phyloP scores from a whole-genome alignment of 1,284 basidiomycete species.

The Leccinum fallax region DNA sequence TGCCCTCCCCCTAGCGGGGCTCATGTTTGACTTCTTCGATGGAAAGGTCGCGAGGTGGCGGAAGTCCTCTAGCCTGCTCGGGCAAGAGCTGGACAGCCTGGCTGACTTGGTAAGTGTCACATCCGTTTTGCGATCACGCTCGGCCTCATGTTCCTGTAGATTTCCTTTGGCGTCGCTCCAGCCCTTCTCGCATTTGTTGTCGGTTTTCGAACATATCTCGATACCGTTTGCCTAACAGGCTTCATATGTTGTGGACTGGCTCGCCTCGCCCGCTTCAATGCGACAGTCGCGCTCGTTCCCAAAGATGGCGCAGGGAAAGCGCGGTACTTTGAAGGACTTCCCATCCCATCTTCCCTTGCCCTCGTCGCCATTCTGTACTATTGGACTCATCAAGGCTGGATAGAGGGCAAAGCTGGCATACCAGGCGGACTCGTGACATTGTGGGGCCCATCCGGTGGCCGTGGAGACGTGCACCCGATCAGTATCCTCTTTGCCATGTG shows the following conservation, averaged over 20 bases:
- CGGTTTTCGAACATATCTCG: conserved; percentile 88
- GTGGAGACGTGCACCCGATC: conserved; percentile 80
- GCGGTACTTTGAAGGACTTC: conserved; percentile 96
- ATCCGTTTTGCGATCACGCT: not conserved
- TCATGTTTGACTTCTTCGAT: conserved; percentile 97
- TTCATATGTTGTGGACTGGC: conserved; percentile 98
- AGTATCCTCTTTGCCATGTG: conserved; percentile 76
- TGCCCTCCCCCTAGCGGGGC: conserved; percentile 88
- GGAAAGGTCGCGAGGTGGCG: conserved; percentile 98
- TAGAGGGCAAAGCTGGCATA: conserved; percentile 73
- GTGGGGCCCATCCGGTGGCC: conserved; percentile 72
- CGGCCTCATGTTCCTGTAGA: conserved; percentile 47
- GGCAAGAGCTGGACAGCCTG: conserved; percentile 96
- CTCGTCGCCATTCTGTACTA: conserved; percentile 83
- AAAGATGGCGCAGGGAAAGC: conserved; percentile 88
- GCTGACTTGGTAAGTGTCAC: conserved; percentile 80
- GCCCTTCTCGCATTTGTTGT: conserved; percentile 90
- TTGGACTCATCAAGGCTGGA: conserved; percentile 84
- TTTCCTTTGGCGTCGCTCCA: conserved; percentile 97
- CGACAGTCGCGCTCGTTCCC: conserved; percentile 93
- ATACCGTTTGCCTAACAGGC: conserved; percentile 83
- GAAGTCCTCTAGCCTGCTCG: conserved; percentile 94
- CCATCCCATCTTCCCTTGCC: conserved; percentile 89
- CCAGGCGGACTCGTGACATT: conserved; percentile 74
- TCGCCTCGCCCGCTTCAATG: conserved; percentile 96